phyloP scores from a whole-genome alignment of 2,329 filamentous ascomycete genomes.

The Microdochium bolleyi region DNA sequence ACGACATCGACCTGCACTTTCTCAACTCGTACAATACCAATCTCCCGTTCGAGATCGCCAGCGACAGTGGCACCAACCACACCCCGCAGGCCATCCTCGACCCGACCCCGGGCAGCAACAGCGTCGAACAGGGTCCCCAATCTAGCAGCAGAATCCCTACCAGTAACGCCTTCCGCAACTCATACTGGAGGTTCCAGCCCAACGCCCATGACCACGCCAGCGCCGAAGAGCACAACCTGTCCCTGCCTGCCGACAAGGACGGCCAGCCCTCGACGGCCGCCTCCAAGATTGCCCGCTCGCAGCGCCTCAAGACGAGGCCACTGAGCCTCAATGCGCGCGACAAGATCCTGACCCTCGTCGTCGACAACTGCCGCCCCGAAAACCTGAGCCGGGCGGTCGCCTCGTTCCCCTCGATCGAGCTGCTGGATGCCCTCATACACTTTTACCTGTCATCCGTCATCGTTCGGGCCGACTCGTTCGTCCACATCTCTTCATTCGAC shows the following conservation, averaged over 20 bases:
- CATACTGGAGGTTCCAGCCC: conserved; percentile 21
- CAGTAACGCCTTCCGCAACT: conserved; percentile 15
- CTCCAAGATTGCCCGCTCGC: conserved; percentile 2
- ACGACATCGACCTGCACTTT: conserved; percentile 21
- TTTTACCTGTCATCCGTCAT: conserved; percentile 22
- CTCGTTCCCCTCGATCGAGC: conserved; percentile 28
- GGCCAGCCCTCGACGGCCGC: conserved; percentile 8
- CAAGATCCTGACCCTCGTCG: conserved; percentile 18
- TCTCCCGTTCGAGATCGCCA: conserved; percentile 18
- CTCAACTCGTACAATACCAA: conserved; percentile 20
- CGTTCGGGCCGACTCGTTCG: conserved; percentile 18
- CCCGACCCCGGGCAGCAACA: conserved; percentile 1
- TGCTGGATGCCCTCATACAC: conserved; percentile 28
- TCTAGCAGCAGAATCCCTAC: conserved; percentile 1
- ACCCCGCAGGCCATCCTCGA: not conserved
- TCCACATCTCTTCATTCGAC: conserved; percentile 27
- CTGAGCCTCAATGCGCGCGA: conserved; percentile 14
- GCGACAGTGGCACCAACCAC: conserved; percentile 2
- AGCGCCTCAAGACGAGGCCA: conserved; percentile 10
- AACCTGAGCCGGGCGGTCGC: conserved; percentile 18
- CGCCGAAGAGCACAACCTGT: conserved; percentile 22
- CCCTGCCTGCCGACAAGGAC: conserved; percentile 11
- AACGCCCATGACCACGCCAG: conserved; percentile 19
- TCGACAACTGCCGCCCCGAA: conserved; percentile 16
- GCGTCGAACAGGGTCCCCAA: not conserved